Evolutionary conservation across 2,329 filamentous ascomycete genomes (phyloP).

Genomic region (Cytospora schulzeri): DNA sequence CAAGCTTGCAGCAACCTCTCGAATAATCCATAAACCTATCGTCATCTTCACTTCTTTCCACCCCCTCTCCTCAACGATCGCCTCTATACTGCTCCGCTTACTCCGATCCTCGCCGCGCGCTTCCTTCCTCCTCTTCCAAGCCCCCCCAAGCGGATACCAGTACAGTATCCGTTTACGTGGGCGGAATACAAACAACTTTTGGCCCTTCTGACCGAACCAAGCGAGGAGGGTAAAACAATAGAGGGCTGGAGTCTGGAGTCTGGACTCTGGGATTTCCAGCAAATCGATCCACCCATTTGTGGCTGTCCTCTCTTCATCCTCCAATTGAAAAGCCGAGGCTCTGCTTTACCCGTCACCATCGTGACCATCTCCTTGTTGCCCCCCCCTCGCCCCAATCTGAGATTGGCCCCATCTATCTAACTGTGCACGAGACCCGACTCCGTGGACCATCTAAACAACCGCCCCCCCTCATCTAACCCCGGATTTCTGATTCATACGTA

Average conservation of each 20-base stretch:
- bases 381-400: constrained; percentile 5
- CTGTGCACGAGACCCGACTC: constrained; percentile 1
- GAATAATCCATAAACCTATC: not conserved
- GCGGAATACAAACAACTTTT: constrained; percentile 19
- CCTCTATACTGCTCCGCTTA: constrained; percentile 8
- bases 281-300: constrained; percentile 1
- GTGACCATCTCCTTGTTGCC: constrained; percentile 13
- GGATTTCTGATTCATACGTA: not conserved
- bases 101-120: constrained; percentile 17
- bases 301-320: constrained; percentile 13
- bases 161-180: constrained; percentile 22
- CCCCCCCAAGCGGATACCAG: constrained; percentile 9
- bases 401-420: constrained; percentile 9
- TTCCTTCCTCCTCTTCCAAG: constrained; percentile 15
- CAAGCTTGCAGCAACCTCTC: not conserved
- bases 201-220: not conserved
- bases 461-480: not conserved
- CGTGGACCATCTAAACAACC: constrained; percentile 5
- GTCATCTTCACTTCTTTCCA: constrained; percentile 1
- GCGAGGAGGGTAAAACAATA: constrained; percentile 1
- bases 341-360: constrained; percentile 13
- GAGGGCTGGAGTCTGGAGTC: constrained; percentile 9
- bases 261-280: not conserved
- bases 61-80: constrained; percentile 14
- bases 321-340: constrained; percentile 18